Base-by-base conservation (phyloP, 2,329 filamentous ascomycete species). In the Pseudogymnoascus sp. region DNA sequence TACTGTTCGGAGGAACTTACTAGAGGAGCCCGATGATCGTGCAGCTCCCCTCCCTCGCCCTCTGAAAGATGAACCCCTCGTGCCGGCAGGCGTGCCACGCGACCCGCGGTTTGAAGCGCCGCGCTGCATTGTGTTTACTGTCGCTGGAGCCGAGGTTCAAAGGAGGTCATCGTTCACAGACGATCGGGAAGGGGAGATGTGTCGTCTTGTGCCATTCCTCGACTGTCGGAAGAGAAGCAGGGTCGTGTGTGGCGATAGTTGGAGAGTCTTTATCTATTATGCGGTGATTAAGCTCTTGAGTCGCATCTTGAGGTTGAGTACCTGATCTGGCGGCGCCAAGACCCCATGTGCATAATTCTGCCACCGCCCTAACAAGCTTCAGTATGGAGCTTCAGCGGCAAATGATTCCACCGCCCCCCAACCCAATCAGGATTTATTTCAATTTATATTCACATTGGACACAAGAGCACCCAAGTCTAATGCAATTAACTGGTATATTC, bases 11-110 rank as follows among this genome's bases (percentile, higher is more conserved):
- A 21, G 9, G 15, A 59, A 69, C 69, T 71, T 68, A 72, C 71
- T 66, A 25, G 67, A 68, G 64, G 71, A 71, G 68, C 64, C 68
- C 60, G 60, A 64, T 39, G 59, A 65, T 39, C 58, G 33, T 40
- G 35, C 33, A 67, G 67, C 69, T 71, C 71, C 71, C 70, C 70
- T 68, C 65, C 67, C 69, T 61, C 69, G 68, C 65, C 70, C 70
- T 70, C 65, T 70, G 67, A 68, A 66, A 68, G 68, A 63, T 65
- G 68, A 69, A 67, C 67, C 66, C 60, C 67, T 69, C 64, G 65
- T 59, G 42, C 48, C 52, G 65, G 62, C 48, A 65, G 65, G 40
- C 27, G 48, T 35, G 45, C 66, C 69, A 63, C 68, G 69, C 61
- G 65, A 62, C 62, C 66, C 65, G 63, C 69, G 66, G 63, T 63